Evolutionary conservation across 371 early-diverging fungal genomes (phyloP).

Genomic region (Lichtheimia ornata): DNA sequence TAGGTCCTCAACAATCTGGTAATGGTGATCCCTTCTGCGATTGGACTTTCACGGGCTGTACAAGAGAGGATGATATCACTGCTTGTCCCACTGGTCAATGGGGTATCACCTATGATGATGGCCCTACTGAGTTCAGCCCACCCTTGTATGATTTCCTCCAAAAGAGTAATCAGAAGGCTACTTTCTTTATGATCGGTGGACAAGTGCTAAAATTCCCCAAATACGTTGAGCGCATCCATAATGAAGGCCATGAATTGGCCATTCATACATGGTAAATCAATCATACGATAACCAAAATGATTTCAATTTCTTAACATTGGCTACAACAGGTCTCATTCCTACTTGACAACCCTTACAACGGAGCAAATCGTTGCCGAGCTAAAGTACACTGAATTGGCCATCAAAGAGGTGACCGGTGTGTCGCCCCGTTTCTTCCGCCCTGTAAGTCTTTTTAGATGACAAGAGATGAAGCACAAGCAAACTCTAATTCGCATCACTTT

Average conservation of each 20-base stretch:
- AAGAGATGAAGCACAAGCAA: too few relatives aligned
- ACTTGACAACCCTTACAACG: conserved; percentile 60
- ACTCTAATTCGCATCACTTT: neutral
- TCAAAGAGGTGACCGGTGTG: conserved; percentile 64
- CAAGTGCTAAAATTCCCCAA: conserved; percentile 59
- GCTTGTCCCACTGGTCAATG: conserved; percentile 59
- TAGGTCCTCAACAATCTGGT: conserved; percentile 24
- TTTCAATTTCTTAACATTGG: neutral
- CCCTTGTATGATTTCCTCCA: conserved; percentile 55
- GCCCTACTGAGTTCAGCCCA: conserved; percentile 56
- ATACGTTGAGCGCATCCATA: conserved; percentile 46
- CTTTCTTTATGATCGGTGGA: conserved; percentile 67
- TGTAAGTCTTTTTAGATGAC: conserved; percentile 21
- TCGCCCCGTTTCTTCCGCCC: conserved; percentile 51
- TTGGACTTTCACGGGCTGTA: conserved; percentile 59
- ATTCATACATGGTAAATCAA: conserved; percentile 44
- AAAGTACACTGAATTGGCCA: conserved; percentile 66
- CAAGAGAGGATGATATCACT: conserved; percentile 46
- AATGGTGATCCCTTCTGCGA: conserved; percentile 49
- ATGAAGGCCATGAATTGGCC: conserved; percentile 53
- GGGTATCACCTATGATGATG: conserved; percentile 67
- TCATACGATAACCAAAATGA: too few relatives aligned
- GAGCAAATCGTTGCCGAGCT: conserved; percentile 75
- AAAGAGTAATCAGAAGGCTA: conserved; percentile 55
- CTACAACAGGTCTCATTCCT: conserved; percentile 64